Base-by-base conservation (phyloP, 805 yeast genomes). In the Yarrowia sp. region DNA sequence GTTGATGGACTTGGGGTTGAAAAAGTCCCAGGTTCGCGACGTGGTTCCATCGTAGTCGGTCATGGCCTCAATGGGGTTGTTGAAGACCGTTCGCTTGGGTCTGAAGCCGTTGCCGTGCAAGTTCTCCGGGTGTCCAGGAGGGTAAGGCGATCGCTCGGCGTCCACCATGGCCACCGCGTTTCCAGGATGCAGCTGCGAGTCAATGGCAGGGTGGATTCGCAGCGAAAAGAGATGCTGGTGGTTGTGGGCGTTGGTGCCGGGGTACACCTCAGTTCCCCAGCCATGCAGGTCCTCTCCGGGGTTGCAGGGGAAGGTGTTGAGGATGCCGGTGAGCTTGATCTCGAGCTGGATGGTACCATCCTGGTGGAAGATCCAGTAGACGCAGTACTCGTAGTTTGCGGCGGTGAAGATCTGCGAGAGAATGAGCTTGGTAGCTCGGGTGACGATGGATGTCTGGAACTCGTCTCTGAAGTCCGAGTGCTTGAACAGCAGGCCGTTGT, bases 391-490 rank as follows among this genome's bases (percentile, higher is more conserved):
- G 76, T 89, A 89, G 83, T 90, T 90, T 61, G 93, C 92, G 73
- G 94, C 94, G 61, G 96, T 90, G 81, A 90, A 90, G 75, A 90
- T 88, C 79, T 90, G 94, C 30, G 93, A 89, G 68, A 90, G 80
- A 69, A 89, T 83, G 77, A 90, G 83, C 77, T 84, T 87, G 73
- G 89, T 87, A 63, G 92, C 89, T 80, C 96, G 85, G 64, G 92
- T 87, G 70, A 86, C 89, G 8, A 55, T 55, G 3, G 61, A 55
- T 67, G 94, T 90, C 70, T 86, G 86, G 79, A 88, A 89, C 75
- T 83, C 85, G 77, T 90, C 94, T 82, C 95, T 85, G 81, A 88
- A 90, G 79, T 90, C 94, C 68, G 94, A 88, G 79, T 90, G 95
- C 81, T 90, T 90, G 83, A 82, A 89, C 71, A 90, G 79, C 71